Evolutionary conservation across 495 filamentous ascomycete genomes (phyloP), one percentile per base, ranked within the genome.

Genomic region (Penicillium pulvis): DNA sequence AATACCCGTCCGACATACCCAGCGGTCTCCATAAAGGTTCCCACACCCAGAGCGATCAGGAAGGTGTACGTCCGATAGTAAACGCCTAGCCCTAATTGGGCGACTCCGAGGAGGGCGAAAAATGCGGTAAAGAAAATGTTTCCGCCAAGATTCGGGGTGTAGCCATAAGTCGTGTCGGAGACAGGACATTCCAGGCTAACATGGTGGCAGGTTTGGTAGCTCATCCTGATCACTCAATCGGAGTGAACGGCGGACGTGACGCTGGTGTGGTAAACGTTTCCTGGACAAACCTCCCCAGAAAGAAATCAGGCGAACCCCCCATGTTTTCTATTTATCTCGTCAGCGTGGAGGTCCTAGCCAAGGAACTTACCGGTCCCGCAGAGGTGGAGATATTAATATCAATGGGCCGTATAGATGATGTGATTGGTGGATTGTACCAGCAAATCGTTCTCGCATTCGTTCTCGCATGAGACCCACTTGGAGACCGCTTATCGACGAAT

Each of bases 1-100:
- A 83, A 67, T 36, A 88, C 72, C 36, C 86, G 82, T 20, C 84
- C 83, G 12, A 81, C 72, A 68, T 90, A 90, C 60, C 87, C 85
- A 56, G 72, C 71, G 57, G 75, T 68, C 64, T 80, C 75, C 61
- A 77, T 74, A 2, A 74, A 35, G 12, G 79, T 74, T 12, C 85
- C 86, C 0, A 77, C 61, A 0, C 72, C 69, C 7, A 87, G 60
- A 4, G 80, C 84, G 7, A 74, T 67, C 68, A 80, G 79, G 63
- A 84, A 85, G 17, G 81, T 85, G 82, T 83, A 89, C 43, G 86
- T 83, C 63, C 75, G 79, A 64, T 79, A 87, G 72, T 78, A 79
- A 8, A 84, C 51, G 6, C 86, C 85, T 17, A 81, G 60, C 7
- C 63, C 69, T 17, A 85, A 31, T 12, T 86, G 78, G n/a, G 66